A percentile compares a stretch with the other conserved stretches of the same genome.
Evolutionary conservation across 768 basidiomycete species (phyloP).

Genomic region (Trametes elegans): DNA sequence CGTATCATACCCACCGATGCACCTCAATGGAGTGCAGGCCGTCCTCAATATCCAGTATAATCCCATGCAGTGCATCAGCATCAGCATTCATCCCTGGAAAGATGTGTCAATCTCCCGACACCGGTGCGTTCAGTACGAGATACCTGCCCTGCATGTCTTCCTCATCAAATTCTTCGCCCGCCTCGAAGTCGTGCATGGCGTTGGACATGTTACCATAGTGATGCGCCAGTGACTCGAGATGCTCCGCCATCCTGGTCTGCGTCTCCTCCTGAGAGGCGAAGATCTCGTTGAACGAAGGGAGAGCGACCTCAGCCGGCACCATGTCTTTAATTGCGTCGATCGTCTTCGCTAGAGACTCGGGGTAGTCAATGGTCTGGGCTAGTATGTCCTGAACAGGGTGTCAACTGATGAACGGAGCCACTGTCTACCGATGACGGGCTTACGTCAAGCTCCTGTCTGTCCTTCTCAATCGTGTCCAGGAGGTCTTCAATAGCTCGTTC

Average conservation of each 20-base stretch:
- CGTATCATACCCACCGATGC: slow-evolving; percentile 57
- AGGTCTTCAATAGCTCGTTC: slow-evolving; percentile 79
- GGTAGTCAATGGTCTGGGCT: slow-evolving; percentile 62
- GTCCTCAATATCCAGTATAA: slow-evolving; percentile 71
- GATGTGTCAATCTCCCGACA: not conserved
- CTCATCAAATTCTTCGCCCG: slow-evolving; percentile 63
- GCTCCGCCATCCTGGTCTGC: slow-evolving; percentile 66
- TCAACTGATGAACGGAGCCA: slow-evolving; percentile 16
- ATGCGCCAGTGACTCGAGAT: slow-evolving; percentile 65
- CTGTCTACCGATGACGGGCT: slow-evolving; percentile 25
- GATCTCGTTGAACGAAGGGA: slow-evolving; percentile 45
- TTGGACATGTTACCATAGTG: slow-evolving; percentile 79
- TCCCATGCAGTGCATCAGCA: slow-evolving; percentile 71
- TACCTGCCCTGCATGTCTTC: slow-evolving; percentile 64
- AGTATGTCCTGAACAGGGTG: slow-evolving; percentile 56
- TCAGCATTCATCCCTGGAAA: slow-evolving; percentile 74
- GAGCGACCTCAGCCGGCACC: slow-evolving; percentile 40
- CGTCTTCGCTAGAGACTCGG: slow-evolving; percentile 56
- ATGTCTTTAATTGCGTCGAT: slow-evolving; percentile 55
- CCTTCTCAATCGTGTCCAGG: slow-evolving; percentile 69
- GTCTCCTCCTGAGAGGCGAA: slow-evolving; percentile 56
- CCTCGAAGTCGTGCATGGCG: slow-evolving; percentile 64
- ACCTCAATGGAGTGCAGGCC: slow-evolving; percentile 49
- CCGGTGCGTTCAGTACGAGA: not conserved
- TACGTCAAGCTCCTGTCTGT: slow-evolving; percentile 67